These are phyloP conservation scores for Diaporthe aspalathi DNA, from an alignment of 2,329 filamentous ascomycete species.

Conservation along the genomic window DNA sequence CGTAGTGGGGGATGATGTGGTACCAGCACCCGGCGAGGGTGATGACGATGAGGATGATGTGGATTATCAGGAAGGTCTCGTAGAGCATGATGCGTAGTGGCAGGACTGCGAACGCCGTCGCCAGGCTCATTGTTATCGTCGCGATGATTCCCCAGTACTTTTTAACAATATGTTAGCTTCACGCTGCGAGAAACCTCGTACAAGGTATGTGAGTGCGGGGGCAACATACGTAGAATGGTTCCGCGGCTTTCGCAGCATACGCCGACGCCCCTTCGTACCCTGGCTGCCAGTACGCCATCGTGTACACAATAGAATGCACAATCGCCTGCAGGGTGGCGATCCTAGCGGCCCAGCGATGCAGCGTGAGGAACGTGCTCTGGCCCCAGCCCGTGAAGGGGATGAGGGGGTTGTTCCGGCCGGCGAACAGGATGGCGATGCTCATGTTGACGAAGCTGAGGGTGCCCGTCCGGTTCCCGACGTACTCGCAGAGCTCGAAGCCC, in stretches of 20 bases:
- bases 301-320: constrained; percentile 68
- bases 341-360: constrained; percentile 75
- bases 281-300: constrained; percentile 9
- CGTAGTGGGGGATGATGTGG: constrained; percentile 16
- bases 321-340: constrained; percentile 72
- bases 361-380: constrained; percentile 73
- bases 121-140: constrained; percentile 57
- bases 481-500: constrained; percentile 45
- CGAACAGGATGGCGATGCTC: constrained; percentile 74
- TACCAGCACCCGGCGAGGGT: constrained; percentile 52
- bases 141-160: constrained; percentile 47
- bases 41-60: constrained; percentile 64
- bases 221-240: constrained; percentile 5
- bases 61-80: constrained; percentile 60
- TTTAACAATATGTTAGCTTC: not conserved
- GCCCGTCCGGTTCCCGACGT: constrained; percentile 72
- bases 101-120: constrained; percentile 61
- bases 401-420: constrained; percentile 74
- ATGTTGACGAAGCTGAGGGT: constrained; percentile 73
- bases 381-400: constrained; percentile 77
- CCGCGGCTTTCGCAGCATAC: constrained; percentile 7
- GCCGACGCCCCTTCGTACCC: not conserved
- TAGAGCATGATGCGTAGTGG: constrained; percentile 51
- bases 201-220: too few relatives aligned
- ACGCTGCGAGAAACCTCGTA: rapidly evolving